phyloP scores from a whole-genome alignment of 225 moss, liverwort and hornwort species.

The Antitrichia curtipendula region DNA sequence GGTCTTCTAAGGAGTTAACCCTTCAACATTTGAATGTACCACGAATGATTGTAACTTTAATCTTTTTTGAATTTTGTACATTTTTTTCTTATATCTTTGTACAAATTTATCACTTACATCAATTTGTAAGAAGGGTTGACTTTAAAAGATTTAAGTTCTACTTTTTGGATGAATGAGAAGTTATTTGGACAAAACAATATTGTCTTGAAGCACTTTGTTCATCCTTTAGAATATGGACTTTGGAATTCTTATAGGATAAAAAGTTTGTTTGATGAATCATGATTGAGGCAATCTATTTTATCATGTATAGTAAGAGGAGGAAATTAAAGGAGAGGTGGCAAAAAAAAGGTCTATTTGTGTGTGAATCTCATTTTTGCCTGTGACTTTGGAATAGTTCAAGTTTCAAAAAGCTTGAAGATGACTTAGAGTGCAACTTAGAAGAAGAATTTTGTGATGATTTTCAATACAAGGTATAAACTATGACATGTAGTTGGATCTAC shows the following conservation, averaged over 20 bases:
- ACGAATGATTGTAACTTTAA: not conserved
- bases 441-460: not conserved
- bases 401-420: not conserved
- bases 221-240: not conserved
- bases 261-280: not conserved
- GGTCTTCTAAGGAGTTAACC: not conserved
- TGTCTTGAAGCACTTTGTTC: not conserved
- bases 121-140: not conserved
- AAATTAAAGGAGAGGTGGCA: not conserved
- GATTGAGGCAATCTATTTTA: not conserved
- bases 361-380: not conserved
- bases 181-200: not conserved
- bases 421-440: accelerated
- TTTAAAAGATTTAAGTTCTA: not conserved
- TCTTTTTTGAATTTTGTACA: not conserved
- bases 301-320: not conserved
- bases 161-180: not conserved
- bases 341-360: not conserved
- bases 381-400: not conserved
- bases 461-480: not conserved
- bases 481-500: not conserved
- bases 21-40: not conserved
- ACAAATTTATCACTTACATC: not conserved
- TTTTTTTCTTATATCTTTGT: not conserved
- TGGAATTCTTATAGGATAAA: not conserved